Conservation (phyloP, 352 stramenopile genomes). For the Phytophthora pinifolia region DNA sequence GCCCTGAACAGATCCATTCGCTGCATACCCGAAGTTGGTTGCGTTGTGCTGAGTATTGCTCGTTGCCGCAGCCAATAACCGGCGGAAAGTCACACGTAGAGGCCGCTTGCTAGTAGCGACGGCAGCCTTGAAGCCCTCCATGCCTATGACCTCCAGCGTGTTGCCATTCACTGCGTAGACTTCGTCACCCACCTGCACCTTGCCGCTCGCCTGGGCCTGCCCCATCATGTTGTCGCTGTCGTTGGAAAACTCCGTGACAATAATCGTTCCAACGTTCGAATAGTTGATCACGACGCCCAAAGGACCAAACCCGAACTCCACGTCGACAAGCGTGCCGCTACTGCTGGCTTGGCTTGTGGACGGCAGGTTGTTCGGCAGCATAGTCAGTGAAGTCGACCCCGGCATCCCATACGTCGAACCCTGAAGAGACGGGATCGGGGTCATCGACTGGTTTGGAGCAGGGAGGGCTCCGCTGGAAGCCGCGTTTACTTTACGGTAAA, state of each 20-base stretch:
- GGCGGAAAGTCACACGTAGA: conserved; percentile 71
- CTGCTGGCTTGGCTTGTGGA: conserved; percentile 12
- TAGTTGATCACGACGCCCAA: conserved; percentile 88
- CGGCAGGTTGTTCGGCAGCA: conserved; percentile 11
- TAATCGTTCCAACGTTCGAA: conserved; percentile 62
- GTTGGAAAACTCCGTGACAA: conserved; percentile 82
- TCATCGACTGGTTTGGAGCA: conserved; percentile 10
- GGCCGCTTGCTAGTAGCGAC: conserved; percentile 64
- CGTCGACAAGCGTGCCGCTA: conserved; percentile 50
- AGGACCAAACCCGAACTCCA: conserved; percentile 69
- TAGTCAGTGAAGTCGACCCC: conserved; percentile 7
- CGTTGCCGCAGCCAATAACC: conserved; percentile 15
- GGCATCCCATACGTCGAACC: conserved; percentile 15
- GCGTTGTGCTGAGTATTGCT: conserved; percentile 5
- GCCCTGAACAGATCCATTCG: conserved; percentile 8
- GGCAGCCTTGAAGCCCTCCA: conserved; percentile 79
- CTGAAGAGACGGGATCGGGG: conserved; percentile 23
- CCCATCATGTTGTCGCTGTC: conserved; percentile 68
- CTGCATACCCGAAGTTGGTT: conserved; percentile 11
- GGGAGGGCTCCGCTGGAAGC: conserved; percentile 3
- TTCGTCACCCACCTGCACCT: conserved; percentile 72
- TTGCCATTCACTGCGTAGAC: conserved; percentile 79
- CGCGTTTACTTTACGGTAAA: conserved; percentile 28
- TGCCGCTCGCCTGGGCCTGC: conserved; percentile 71
- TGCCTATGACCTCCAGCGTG: conserved; percentile 62